These are phyloP conservation scores for Heracleum sosnowskyi DNA, from an alignment of 129 eudicot species.

Conservation along the genomic window DNA sequence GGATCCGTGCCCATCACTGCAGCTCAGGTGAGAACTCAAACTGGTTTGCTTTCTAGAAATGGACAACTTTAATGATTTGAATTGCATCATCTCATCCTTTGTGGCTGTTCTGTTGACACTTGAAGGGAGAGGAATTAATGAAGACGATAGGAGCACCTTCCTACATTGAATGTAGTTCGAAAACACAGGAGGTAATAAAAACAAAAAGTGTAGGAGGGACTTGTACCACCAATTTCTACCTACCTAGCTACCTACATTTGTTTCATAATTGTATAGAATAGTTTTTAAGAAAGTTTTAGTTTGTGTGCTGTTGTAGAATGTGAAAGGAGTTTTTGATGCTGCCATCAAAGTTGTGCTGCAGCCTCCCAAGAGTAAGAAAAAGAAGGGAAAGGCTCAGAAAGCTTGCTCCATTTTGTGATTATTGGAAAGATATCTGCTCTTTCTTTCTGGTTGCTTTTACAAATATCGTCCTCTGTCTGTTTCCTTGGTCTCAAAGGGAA, in stretches of 20 bases:
- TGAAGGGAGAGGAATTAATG: slow-evolving; percentile 91
- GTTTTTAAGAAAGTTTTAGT: not conserved
- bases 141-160: slow-evolving; percentile 84
- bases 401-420: slow-evolving; percentile 46
- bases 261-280: not conserved
- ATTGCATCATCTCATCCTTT: slow-evolving; percentile 12
- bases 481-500: slow-evolving; percentile 12
- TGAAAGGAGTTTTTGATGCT: slow-evolving; percentile 47
- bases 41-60: not conserved
- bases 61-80: not conserved
- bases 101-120: slow-evolving; percentile 9
- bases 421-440: not conserved
- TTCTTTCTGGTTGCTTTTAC: not conserved
- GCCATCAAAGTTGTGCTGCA: slow-evolving; percentile 45
- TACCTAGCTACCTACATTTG: not conserved
- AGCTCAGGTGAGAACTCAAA: slow-evolving; percentile 46
- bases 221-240: too few relatives aligned
- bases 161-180: slow-evolving; percentile 91
- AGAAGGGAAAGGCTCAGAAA: slow-evolving; percentile 35
- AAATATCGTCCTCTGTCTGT: not conserved
- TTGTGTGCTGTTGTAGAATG: slow-evolving; percentile 20
- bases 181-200: slow-evolving; percentile 67
- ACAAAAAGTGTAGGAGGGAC: not conserved
- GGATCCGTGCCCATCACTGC: slow-evolving; percentile 62
- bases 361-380: slow-evolving; percentile 48